Evolutionary conservation across 1,284 basidiomycete species (phyloP).

Genomic region (Xerocomus nothofagi): DNA sequence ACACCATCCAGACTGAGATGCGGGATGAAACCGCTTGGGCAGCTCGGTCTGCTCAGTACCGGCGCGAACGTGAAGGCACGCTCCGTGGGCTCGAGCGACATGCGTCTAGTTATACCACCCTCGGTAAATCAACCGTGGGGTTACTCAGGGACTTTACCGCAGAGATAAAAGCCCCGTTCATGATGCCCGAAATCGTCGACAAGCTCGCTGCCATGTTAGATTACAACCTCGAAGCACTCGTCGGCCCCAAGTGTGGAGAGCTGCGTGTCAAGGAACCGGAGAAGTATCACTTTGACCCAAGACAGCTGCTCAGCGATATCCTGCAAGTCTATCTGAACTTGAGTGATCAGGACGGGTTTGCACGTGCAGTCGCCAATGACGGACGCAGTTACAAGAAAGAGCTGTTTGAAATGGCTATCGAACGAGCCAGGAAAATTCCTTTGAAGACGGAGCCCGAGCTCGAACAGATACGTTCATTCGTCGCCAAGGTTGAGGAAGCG

Average conservation of each 20-base stretch:
- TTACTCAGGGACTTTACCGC: conserved; percentile 91
- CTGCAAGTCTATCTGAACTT: conserved; percentile 93
- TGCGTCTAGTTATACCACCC: conserved; percentile 83
- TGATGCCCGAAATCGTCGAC: conserved; percentile 96
- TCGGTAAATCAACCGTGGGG: conserved; percentile 87
- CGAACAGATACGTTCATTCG: conserved; percentile 69
- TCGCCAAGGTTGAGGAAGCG: conserved; percentile 82
- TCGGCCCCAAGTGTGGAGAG: conserved; percentile 83
- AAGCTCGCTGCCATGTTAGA: conserved; percentile 96
- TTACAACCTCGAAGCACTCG: conserved; percentile 90
- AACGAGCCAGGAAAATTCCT: conserved; percentile 63
- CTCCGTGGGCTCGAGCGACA: conserved; percentile 80
- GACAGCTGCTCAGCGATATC: conserved; percentile 81
- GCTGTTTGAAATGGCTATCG: conserved; percentile 81
- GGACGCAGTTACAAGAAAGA: conserved; percentile 89
- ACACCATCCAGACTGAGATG: conserved; percentile 85
- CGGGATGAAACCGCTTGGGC: conserved; percentile 71
- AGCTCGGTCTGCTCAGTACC: conserved; percentile 65
- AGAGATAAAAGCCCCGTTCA: conserved; percentile 90
- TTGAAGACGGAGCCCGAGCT: conserved; percentile 87
- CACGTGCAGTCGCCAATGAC: conserved; percentile 89
- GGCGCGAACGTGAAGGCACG: conserved; percentile 82
- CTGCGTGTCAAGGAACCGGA: conserved; percentile 87
- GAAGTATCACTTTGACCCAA: conserved; percentile 89
- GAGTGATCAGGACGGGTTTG: conserved; percentile 77